Percentiles rank a stretch among this genome's conserved stretches.
Evolutionary conservation across 2,329 filamentous ascomycete species (phyloP).

Genomic region (Proliferodiscus dingleyae): DNA sequence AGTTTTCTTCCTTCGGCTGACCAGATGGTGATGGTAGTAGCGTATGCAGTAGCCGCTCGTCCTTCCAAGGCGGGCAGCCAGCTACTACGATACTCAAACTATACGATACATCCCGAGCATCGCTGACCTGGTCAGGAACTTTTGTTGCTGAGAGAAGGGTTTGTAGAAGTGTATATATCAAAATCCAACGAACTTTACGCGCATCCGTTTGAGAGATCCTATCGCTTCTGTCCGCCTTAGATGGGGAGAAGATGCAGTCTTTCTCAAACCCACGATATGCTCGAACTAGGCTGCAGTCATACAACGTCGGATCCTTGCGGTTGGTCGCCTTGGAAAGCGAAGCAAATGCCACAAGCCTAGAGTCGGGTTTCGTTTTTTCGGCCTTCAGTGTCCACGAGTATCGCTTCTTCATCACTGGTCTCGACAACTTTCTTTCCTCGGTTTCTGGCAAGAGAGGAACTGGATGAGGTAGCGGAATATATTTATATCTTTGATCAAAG

Average conservation of each 20-base stretch:
- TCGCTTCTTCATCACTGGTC: conserved; percentile 26
- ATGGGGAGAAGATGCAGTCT: conserved; percentile 44
- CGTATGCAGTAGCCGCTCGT: conserved; percentile 15
- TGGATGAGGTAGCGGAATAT: conserved; percentile 56
- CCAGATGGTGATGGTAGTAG: conserved; percentile 17
- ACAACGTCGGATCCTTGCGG: conserved; percentile 29
- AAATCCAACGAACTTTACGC: conserved; percentile 72
- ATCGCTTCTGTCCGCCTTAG: conserved; percentile 50
- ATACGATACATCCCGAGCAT: conserved; percentile 53
- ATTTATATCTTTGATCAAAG: conserved; percentile 60
- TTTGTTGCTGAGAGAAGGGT: conserved; percentile 61
- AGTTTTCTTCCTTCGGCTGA: conserved; percentile 17
- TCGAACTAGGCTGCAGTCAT: conserved; percentile 50
- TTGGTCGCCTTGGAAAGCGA: conserved; percentile 49
- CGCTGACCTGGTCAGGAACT: conserved; percentile 56
- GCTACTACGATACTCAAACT: conserved; percentile 31
- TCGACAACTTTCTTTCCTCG: conserved; percentile 18
- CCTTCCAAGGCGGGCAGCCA: conserved; percentile 26
- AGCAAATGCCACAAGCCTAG: conserved; percentile 46
- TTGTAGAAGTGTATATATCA: conserved; percentile 70
- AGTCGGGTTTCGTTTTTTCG: conserved; percentile 43
- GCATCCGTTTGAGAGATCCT: conserved; percentile 60
- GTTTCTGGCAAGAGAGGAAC: conserved; percentile 58
- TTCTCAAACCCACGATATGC: conserved; percentile 69
- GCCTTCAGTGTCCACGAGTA: conserved; percentile 16